phyloP scores from a whole-genome alignment of 2,329 filamentous ascomycete species.

The Talaromyces rugulosus region DNA sequence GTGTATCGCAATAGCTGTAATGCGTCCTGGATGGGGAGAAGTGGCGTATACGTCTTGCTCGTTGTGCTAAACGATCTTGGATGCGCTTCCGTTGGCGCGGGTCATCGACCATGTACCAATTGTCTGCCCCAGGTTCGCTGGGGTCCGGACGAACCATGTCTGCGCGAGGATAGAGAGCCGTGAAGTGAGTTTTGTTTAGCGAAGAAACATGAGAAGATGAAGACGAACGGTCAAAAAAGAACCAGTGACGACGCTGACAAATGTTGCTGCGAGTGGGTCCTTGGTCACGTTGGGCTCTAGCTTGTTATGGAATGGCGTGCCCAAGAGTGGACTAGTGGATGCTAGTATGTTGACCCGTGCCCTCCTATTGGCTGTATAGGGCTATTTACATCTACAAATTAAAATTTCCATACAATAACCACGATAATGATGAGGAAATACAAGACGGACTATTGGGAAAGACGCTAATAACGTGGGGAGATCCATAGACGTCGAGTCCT shows the following conservation, averaged over 20 bases:
- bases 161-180: neutral
- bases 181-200: too few relatives aligned
- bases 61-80: conserved; percentile 37
- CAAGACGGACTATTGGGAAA: neutral
- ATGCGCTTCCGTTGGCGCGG: conserved; percentile 36
- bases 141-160: conserved; percentile 2
- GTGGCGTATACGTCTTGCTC: conserved; percentile 29
- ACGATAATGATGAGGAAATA: neutral
- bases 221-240: neutral
- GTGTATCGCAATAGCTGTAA: neutral
- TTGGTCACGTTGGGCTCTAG: neutral
- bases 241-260: neutral
- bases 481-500: neutral
- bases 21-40: neutral
- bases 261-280: neutral
- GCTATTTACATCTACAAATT: neutral
- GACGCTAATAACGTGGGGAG: neutral
- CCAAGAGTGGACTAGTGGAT: neutral
- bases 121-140: conserved; percentile 9
- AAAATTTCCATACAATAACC: neutral
- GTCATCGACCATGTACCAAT: conserved; percentile 32
- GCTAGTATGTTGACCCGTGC: neutral
- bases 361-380: neutral
- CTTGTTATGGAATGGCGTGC: neutral
- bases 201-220: neutral